Evolutionary conservation across 2,329 filamentous ascomycete species (phyloP), one percentile per base, ranked within the genome.

Genomic region (Macroventuria anomochaeta): DNA sequence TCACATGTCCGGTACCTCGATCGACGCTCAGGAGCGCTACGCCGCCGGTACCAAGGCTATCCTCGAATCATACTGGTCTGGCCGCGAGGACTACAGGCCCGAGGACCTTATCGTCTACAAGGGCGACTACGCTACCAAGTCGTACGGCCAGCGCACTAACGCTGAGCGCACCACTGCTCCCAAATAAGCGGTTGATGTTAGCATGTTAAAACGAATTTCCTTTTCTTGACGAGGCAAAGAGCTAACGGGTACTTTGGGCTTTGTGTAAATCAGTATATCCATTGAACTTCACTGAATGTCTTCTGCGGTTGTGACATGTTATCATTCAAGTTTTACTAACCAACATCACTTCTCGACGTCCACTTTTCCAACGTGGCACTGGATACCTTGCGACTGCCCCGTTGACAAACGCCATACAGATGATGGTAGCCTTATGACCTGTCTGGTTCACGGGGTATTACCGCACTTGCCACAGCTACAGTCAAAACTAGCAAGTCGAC

Each of bases 1-100:
- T 52, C 95, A 97, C 87, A 96, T 97, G 91, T 96, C 92, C 11
- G 95, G 95, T 75, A 97, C 93, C 54, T 96, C 93, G n/a, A 88
- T 99, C 74, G 95, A 99, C 75, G 95, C 95, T 55, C 95, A 99
- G 84, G 88, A 71, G 71, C 73, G 73, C 46, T 96, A 96, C 75
- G 91, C 92, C 70, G 82, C 88, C 62, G 92, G 92, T 69, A 89
- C 86, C 77, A 96, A 97, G 89, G 78, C 83, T 64, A 97, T 99
- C 74, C 83, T 99, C 56, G 83, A 93, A 63, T 92, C 88, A 79
- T 99, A 97, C 85, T 90, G 96, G 76, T 85, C 83, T 64, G 93
- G 93, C 68, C 88, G 86, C 74, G 80, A 90, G 74, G 93, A 97
- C 81, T 99, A 99, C 84, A 83, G 84, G 63, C 86, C 88, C 50